phyloP scores from a whole-genome alignment of 441 rosid species.

The Adansonia grandidieri region DNA sequence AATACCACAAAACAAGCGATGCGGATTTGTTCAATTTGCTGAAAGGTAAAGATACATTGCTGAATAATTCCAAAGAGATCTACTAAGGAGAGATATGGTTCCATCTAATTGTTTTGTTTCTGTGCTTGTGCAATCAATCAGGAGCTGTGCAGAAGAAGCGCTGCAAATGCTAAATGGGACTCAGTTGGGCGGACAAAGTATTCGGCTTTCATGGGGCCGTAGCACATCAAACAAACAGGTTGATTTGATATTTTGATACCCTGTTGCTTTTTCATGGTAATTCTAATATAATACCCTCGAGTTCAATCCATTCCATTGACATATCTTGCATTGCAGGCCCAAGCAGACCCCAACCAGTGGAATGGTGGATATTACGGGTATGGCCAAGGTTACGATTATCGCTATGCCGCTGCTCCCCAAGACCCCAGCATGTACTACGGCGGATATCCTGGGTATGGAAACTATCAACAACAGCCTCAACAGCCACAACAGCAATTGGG shows the following conservation, averaged over 20 bases:
- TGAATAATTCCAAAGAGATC: constrained; percentile 7
- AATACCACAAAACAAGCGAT: constrained; percentile 86
- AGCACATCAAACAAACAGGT: constrained; percentile 91
- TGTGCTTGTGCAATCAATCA: constrained; percentile 36
- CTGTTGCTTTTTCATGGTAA: not conserved
- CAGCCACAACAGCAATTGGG: constrained; percentile 67
- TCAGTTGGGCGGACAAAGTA: constrained; percentile 71
- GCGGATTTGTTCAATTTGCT: constrained; percentile 93
- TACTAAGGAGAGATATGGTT: not conserved
- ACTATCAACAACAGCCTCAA: constrained; percentile 52
- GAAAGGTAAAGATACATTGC: constrained; percentile 56
- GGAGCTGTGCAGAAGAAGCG: constrained; percentile 94
- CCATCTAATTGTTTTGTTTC: constrained; percentile 11
- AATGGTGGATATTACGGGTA: constrained; percentile 65
- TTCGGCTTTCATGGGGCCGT: constrained; percentile 97
- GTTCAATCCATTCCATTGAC: not conserved
- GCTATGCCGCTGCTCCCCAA: constrained; percentile 68
- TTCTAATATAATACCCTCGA: not conserved
- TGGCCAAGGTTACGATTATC: constrained; percentile 78
- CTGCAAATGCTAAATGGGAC: constrained; percentile 66
- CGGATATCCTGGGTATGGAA: constrained; percentile 71
- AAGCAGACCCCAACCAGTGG: constrained; percentile 62
- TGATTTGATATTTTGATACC: not conserved
- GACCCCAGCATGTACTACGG: constrained; percentile 83
- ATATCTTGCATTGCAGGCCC: constrained; percentile 36